These are phyloP conservation scores for Phlegmacium glaucopus DNA, from an alignment of 768 basidiomycete genomes.

Conservation along the genomic window DNA sequence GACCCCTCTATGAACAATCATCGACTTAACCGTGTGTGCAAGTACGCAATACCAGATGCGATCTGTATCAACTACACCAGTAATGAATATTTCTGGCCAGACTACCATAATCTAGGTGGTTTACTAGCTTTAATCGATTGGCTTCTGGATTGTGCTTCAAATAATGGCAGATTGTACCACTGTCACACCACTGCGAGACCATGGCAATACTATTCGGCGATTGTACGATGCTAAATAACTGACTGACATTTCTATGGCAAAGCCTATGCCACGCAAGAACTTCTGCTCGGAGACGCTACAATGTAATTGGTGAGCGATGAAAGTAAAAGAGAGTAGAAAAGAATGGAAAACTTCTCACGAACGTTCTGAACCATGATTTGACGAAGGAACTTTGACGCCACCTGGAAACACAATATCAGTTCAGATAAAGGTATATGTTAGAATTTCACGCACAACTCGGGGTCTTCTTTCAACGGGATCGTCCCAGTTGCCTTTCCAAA, in stretches of 20 bases:
- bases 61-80: constrained; percentile 46
- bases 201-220: constrained; percentile 47
- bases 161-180: constrained; percentile 53
- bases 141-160: constrained; percentile 37
- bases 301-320: neutral
- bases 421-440: constrained; percentile 1
- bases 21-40: constrained; percentile 52
- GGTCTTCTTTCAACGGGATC: constrained; percentile 40
- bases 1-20: constrained; percentile 60
- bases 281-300: constrained; percentile 57
- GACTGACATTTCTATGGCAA: constrained; percentile 52
- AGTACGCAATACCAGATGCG: constrained; percentile 53
- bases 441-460: constrained; percentile 24
- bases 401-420: constrained; percentile 31
- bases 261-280: constrained; percentile 56
- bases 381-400: constrained; percentile 56
- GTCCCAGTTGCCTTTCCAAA: constrained; percentile 57
- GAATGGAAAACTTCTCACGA: constrained; percentile 45
- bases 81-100: neutral
- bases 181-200: constrained; percentile 64
- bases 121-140: constrained; percentile 47
- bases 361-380: constrained; percentile 48
- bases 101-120: constrained; percentile 16
- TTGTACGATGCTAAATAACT: constrained; percentile 53
- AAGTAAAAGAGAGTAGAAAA: neutral